Base-by-base conservation (phyloP, 306 rosid genomes). In the Lathyrus aphaca region DNA sequence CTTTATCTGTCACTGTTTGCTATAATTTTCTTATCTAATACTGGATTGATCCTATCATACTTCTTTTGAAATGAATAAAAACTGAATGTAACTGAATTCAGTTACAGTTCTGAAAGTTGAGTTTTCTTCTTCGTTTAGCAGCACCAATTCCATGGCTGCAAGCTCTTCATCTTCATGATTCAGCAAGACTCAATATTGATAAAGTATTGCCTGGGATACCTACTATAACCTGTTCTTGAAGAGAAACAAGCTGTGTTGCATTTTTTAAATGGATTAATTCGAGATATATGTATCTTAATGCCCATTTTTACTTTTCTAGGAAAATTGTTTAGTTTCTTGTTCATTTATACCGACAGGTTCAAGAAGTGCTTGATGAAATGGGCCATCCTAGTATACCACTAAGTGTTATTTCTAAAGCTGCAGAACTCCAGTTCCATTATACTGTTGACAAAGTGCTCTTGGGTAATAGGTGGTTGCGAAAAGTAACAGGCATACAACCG, bases 381-480 rank as follows among this genome's bases (percentile, higher is more conserved):
- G 97, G 99, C 29, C 80, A 83, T 77, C 88, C 97, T 23, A 82
- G 92, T 77, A 94, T 94, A 78, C 99, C 99, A 3, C 57, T 91
- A 17, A 94, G 95, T 82, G 97, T 91, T 56, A 86, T 94, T 60
- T 88, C 99, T 2, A 94, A 94, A 76, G 95, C 95, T 60, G 99
- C 96, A 7, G 99, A 89, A 70, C 85, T 95, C 77, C 96, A 95
- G 84, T 85, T 95, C 43, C 95, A 87, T 5, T 89, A 95, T 64
- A 74, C 92, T 5, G 91, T 91, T 64, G 99, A 95, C 77, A 87
- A 74, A 66, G 88, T 83, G 18, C 77, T 94, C 73, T 89, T 94
- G 32, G 99, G 99, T 58, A 95, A 91, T 78, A 89, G 97, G 84
- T 91, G 97, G 99, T 63, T 95, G 66, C 85, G 99, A 72, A 95